phyloP scores from a whole-genome alignment of 129 eudicot species.

The Sambucus nigra region DNA sequence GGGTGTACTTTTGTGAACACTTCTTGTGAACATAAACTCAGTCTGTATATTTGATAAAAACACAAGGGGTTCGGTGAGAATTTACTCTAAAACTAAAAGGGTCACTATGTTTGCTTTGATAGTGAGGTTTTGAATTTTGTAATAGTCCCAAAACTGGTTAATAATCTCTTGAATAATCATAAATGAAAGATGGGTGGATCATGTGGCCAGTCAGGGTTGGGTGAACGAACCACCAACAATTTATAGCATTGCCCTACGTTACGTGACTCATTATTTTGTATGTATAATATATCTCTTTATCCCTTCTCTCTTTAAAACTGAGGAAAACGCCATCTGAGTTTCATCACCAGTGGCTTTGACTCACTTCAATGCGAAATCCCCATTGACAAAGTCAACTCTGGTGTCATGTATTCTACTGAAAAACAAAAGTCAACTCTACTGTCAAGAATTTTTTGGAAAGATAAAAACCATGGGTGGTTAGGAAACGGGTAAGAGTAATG shows the following conservation, averaged over 20 bases:
- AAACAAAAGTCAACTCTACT: slow-evolving; percentile 23
- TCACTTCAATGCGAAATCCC: slow-evolving; percentile 18
- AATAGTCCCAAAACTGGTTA: not conserved
- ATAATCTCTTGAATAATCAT: not conserved
- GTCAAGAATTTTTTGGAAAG: not conserved
- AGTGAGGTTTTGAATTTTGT: slow-evolving; percentile 4
- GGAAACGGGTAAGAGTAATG: too few relatives aligned
- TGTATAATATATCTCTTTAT: too few relatives aligned
- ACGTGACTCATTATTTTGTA: slow-evolving; percentile 19
- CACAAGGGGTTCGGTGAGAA: too few relatives aligned
- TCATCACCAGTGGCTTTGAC: slow-evolving; percentile 16
- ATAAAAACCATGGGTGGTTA: slow-evolving; percentile 18
- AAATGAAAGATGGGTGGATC: slow-evolving; percentile 27
- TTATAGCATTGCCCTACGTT: slow-evolving; percentile 12
- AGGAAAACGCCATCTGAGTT: not conserved
- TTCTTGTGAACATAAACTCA: too few relatives aligned
- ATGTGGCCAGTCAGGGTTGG: slow-evolving; percentile 47
- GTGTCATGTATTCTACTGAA: slow-evolving; percentile 10
- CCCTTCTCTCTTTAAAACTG: too few relatives aligned
- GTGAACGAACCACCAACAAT: slow-evolving; percentile 55
- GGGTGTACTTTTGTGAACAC: too few relatives aligned
- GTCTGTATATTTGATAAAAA: too few relatives aligned
- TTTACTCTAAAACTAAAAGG: too few relatives aligned
- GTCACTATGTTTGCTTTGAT: too few relatives aligned
- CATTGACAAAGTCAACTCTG: slow-evolving; percentile 24